Conservation (phyloP, 306 rosid genomes). For the Glycine tomentella region DNA sequence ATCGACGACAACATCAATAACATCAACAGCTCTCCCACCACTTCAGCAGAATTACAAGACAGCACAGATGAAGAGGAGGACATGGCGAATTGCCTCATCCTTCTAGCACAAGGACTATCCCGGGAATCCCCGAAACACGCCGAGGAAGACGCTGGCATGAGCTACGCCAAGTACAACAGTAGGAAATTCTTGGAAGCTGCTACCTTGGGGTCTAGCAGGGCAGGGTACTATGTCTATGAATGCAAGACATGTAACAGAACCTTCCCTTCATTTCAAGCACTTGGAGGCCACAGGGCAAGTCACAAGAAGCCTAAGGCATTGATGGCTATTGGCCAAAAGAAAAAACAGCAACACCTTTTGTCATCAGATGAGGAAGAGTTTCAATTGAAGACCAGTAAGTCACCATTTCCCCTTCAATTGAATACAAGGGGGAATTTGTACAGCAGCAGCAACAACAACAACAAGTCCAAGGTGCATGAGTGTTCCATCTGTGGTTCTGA, state of each 20-base stretch:
- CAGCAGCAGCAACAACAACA: slow-evolving; percentile 40
- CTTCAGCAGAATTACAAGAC: slow-evolving; percentile 54
- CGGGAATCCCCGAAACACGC: slow-evolving; percentile 44
- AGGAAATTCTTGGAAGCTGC: slow-evolving; percentile 69
- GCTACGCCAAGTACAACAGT: slow-evolving; percentile 56
- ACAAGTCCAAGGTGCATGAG: slow-evolving; percentile 75
- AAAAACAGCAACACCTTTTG: slow-evolving; percentile 44
- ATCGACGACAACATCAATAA: background rate
- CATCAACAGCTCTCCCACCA: slow-evolving; percentile 48
- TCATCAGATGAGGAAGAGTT: slow-evolving; percentile 61
- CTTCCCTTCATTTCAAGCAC: slow-evolving; percentile 88
- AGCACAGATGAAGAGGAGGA: slow-evolving; percentile 79
- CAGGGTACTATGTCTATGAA: slow-evolving; percentile 68
- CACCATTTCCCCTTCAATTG: slow-evolving; percentile 58
- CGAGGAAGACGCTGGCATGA: slow-evolving; percentile 41
- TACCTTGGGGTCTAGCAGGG: slow-evolving; percentile 42
- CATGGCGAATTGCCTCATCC: slow-evolving; percentile 90
- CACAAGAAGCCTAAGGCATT: slow-evolving; percentile 80
- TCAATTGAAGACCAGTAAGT: slow-evolving; percentile 49
- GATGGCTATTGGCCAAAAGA: slow-evolving; percentile 40
- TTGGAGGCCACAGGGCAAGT: slow-evolving; percentile 90
- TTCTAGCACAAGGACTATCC: slow-evolving; percentile 79
- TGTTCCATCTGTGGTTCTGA: slow-evolving; percentile 86
- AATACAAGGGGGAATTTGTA: slow-evolving; percentile 56
- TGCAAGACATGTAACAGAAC: slow-evolving; percentile 87